These are phyloP conservation scores for Candida maris DNA, from an alignment of 805 yeast species.

Conservation along the genomic window DNA sequence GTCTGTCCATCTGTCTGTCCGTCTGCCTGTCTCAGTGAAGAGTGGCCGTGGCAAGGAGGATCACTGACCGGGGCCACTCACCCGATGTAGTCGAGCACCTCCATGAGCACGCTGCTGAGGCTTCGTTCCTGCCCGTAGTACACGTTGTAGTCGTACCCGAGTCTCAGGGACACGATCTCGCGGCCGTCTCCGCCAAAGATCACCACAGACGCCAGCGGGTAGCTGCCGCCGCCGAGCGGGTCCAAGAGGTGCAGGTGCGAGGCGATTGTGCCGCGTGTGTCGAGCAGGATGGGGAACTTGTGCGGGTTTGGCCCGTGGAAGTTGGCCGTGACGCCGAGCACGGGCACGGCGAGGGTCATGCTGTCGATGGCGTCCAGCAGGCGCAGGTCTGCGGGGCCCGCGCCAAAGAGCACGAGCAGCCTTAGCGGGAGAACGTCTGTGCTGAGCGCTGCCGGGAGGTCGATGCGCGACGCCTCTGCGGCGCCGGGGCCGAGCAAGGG, in stretches of 20 bases:
- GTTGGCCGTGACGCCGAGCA: conserved; percentile 25
- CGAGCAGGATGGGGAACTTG: conserved; percentile 28
- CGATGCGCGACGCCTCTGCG: not conserved
- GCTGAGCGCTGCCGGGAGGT: conserved; percentile 3
- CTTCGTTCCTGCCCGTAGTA: conserved; percentile 17
- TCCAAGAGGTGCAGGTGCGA: conserved; percentile 22
- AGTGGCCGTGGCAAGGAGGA: no score
- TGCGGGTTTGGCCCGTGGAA: conserved; percentile 10
- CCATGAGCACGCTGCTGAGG: conserved; percentile 15
- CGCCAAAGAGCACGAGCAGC: conserved; percentile 17
- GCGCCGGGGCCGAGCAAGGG: conserved; percentile 6
- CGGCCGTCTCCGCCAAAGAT: conserved; percentile 22
- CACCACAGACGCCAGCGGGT: conserved; percentile 29
- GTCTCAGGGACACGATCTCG: conserved; percentile 21
- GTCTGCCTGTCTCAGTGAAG: no score
- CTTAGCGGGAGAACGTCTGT: conserved; percentile 6
- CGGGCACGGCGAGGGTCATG: not conserved
- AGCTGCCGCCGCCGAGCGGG: conserved; percentile 36
- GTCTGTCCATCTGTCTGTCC: no score
- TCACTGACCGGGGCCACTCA: no score
- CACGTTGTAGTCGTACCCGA: conserved; percentile 26
- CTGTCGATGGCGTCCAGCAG: conserved; percentile 11
- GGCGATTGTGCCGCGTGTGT: conserved; percentile 26
- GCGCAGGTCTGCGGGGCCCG: conserved; percentile 11
- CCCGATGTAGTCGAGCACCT: conserved; percentile 14